Conservation (phyloP, 2,329 filamentous ascomycete genomes). For the Aspergillus sojae region DNA sequence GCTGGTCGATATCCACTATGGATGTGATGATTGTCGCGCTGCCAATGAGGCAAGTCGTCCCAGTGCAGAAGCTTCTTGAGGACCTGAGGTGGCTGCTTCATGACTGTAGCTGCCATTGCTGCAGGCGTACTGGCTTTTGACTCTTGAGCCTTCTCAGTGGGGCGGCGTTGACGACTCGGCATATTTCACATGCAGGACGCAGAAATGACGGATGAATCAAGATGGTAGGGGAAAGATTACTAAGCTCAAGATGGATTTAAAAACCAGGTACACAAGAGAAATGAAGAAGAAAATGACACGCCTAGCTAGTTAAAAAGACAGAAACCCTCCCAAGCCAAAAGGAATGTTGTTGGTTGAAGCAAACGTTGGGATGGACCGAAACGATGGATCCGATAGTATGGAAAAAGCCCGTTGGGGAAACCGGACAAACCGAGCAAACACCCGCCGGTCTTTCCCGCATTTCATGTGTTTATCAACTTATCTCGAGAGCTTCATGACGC, state of each 20-base stretch:
- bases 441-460: not conserved
- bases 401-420: slow-evolving; percentile 23
- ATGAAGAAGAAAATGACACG: not conserved
- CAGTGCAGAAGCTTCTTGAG: slow-evolving; percentile 48
- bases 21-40: slow-evolving; percentile 71
- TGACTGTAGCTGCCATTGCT: slow-evolving; percentile 26
- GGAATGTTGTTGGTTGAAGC: not conserved
- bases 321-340: not conserved
- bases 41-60: slow-evolving; percentile 57
- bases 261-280: not conserved
- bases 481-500: not conserved
- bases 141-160: slow-evolving; percentile 23
- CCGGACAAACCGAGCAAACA: slow-evolving; percentile 19
- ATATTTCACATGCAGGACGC: slow-evolving; percentile 28
- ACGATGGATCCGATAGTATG: not conserved
- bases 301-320: not conserved
- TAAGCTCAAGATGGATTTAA: not conserved
- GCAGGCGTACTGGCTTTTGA: slow-evolving; percentile 27
- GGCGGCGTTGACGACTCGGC: slow-evolving; percentile 36
- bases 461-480: not conserved
- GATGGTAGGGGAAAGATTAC: not conserved
- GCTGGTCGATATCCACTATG: slow-evolving; percentile 65
- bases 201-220: slow-evolving; percentile 7
- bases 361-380: slow-evolving; percentile 5
- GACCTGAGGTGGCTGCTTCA: slow-evolving; percentile 32